Evolutionary conservation across 2,329 filamentous ascomycete species (phyloP).

Genomic region (Colletotrichum orchidophilum): DNA sequence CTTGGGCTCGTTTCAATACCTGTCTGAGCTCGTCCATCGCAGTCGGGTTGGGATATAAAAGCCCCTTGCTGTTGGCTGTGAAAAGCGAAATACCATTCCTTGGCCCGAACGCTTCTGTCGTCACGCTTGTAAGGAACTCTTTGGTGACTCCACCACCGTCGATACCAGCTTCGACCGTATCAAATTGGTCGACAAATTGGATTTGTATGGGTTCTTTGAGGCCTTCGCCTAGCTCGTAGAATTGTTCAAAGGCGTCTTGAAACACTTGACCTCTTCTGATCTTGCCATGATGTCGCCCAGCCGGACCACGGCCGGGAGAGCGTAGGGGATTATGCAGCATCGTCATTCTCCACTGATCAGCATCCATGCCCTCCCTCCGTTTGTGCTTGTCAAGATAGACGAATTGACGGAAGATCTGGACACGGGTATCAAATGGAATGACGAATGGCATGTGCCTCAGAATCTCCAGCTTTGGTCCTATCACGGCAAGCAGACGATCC

Average conservation of each 20-base stretch:
- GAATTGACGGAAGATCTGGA: conserved; percentile 93
- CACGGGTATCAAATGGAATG: conserved; percentile 90
- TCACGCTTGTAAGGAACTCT: conserved; percentile 92
- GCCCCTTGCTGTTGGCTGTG: conserved; percentile 82
- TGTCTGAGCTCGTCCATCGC: conserved; percentile 76
- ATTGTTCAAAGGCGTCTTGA: conserved; percentile 84
- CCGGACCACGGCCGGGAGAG: conserved; percentile 46
- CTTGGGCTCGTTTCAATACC: conserved; percentile 59
- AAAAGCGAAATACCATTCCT: conserved; percentile 70
- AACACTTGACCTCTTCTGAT: conserved; percentile 85
- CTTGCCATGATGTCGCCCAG: conserved; percentile 76
- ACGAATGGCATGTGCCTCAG: conserved; percentile 97
- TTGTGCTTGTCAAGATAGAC: conserved; percentile 83
- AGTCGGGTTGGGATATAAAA: conserved; percentile 88
- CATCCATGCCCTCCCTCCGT: conserved; percentile 70
- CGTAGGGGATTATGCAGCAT: conserved; percentile 34
- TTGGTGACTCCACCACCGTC: conserved; percentile 98
- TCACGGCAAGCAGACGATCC: conserved; percentile 77
- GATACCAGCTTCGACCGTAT: conserved; percentile 87
- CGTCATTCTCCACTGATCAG: conserved; percentile 44
- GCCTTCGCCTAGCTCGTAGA: conserved; percentile 81
- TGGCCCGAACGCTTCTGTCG: conserved; percentile 80
- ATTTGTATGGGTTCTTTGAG: conserved; percentile 97
- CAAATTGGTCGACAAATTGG: conserved; percentile 93
- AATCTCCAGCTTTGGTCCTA: conserved; percentile 89